Evolutionary conservation across 1,139 yeast genomes (phyloP).

Genomic region (Wickerhamomyces sp.): DNA sequence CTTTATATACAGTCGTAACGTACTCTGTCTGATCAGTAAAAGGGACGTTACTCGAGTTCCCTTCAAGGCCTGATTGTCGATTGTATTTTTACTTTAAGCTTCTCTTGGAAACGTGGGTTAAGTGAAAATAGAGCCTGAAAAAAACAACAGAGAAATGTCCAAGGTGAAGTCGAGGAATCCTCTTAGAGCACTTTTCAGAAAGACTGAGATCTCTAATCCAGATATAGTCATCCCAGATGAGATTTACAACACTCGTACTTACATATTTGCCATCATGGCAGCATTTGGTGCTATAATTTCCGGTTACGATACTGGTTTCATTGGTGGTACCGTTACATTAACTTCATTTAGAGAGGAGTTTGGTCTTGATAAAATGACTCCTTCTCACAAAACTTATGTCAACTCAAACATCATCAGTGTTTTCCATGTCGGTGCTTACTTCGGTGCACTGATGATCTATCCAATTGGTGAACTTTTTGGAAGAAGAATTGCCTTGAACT

Average conservation of each 20-base stretch:
- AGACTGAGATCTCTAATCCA: conserved; percentile 4
- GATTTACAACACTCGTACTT: conserved; percentile 23
- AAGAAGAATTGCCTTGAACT: conserved; percentile 23
- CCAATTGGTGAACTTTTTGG: conserved; percentile 27
- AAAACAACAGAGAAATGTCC: background rate
- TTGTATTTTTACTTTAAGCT: too few species aligned
- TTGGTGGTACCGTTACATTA: conserved; percentile 39
- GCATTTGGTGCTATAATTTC: conserved; percentile 37
- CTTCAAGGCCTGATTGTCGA: too few species aligned
- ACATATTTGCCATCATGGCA: conserved; percentile 30
- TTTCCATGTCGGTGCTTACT: conserved; percentile 47
- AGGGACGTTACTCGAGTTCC: too few species aligned
- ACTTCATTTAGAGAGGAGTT: conserved; percentile 35
- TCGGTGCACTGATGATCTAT: conserved; percentile 33
- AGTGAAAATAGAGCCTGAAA: too few species aligned
- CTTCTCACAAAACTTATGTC: conserved; percentile 14
- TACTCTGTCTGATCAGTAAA: too few species aligned
- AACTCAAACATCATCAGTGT: conserved; percentile 30
- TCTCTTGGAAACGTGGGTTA: too few species aligned
- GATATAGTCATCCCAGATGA: conserved; percentile 16
- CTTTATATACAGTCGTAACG: too few species aligned
- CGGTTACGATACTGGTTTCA: conserved; percentile 44
- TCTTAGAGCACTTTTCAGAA: conserved; percentile 4
- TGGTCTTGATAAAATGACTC: conserved; percentile 24
- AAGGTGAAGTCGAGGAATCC: background rate